Percentiles rank a stretch among this genome's conserved stretches.
Conservation (phyloP, 345 rosid species). For the Eutrema japonicum region DNA sequence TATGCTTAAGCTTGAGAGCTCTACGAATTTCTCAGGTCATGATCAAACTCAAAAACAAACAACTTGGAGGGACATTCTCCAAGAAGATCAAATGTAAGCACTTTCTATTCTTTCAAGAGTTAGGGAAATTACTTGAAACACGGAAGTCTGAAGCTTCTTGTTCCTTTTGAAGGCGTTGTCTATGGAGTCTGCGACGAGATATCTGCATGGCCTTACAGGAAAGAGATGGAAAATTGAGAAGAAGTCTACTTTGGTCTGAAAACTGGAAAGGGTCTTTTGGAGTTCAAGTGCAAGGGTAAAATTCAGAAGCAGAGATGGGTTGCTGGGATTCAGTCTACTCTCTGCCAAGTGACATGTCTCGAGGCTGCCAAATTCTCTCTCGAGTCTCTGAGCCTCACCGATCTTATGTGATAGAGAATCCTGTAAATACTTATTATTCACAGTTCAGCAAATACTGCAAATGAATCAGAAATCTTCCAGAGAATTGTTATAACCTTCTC, state of each 20-base stretch:
- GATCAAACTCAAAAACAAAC: constrained; percentile 44
- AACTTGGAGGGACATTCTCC: constrained; percentile 44
- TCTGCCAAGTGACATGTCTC: constrained; percentile 55
- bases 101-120: constrained; percentile 7
- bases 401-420: constrained; percentile 42
- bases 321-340: constrained; percentile 69
- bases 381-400: constrained; percentile 52
- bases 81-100: constrained; percentile 42
- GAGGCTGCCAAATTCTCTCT: constrained; percentile 57
- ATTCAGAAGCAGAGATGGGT: constrained; percentile 89
- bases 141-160: constrained; percentile 10
- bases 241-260: constrained; percentile 82
- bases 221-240: constrained; percentile 70
- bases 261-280: constrained; percentile 85
- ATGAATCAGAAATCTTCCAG: constrained; percentile 31
- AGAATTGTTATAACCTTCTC: constrained; percentile 18
- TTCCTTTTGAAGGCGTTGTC: constrained; percentile 57
- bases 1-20: not conserved
- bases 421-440: constrained; percentile 20
- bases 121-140: constrained; percentile 25
- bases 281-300: constrained; percentile 84
- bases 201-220: constrained; percentile 83
- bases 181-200: constrained; percentile 80
- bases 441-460: constrained; percentile 20
- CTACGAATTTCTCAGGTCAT: constrained; percentile 28